Evolutionary conservation across 768 basidiomycete genomes (phyloP).

Genomic region (Heimioporus sp.): DNA sequence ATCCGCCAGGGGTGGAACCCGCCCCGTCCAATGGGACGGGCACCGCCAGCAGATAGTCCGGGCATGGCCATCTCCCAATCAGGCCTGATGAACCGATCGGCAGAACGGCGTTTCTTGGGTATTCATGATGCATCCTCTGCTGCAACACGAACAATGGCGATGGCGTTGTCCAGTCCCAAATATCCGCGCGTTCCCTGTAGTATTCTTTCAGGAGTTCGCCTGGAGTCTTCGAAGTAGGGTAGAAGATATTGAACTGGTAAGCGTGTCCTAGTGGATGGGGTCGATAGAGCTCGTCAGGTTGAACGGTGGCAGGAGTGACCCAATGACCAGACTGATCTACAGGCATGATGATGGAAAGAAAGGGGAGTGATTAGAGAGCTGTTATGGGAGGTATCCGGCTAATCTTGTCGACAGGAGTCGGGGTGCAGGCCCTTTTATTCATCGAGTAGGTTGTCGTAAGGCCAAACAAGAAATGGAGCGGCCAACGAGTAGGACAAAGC

Average conservation of each 20-base stretch:
- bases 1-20: background rate
- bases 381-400: background rate
- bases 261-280: background rate
- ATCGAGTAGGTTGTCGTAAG: background rate
- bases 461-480: background rate
- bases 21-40: background rate
- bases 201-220: background rate
- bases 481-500: slow-evolving; percentile 6
- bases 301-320: slow-evolving; percentile 3
- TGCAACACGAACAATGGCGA: background rate
- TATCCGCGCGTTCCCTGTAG: background rate
- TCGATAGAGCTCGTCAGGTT: background rate
- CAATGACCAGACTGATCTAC: background rate
- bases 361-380: background rate
- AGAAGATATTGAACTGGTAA: background rate
- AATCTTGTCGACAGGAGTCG: background rate
- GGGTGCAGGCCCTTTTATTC: slow-evolving; percentile 6
- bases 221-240: background rate
- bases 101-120: background rate
- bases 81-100: background rate
- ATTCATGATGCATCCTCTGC: background rate
- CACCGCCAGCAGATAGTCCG: background rate
- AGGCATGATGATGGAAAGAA: slow-evolving; percentile 2
- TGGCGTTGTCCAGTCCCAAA: background rate
- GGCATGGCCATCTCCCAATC: slow-evolving; percentile 1